Base-by-base conservation (phyloP, 116 monocot genomes). In the Cymodocea nodosa region DNA sequence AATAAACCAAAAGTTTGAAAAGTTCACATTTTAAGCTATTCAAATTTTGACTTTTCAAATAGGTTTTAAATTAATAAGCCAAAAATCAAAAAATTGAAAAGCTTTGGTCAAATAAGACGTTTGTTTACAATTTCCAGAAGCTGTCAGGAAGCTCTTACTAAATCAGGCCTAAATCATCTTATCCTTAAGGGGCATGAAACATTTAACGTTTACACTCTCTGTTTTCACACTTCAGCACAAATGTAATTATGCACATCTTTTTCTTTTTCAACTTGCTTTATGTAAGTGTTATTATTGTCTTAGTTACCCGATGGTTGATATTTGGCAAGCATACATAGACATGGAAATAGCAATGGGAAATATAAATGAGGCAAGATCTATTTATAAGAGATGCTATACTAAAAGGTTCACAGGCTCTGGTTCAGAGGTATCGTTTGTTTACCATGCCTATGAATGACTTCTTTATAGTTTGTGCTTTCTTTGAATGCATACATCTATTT, bases 341-440 rank as follows among this genome's bases (percentile, higher is more conserved):
- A 89, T 98, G 92, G 89, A 92, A 70, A 77, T 77, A 70, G 75
- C 75, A 74, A 66, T 82, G 69, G 84, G 82, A 23, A 73, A 92
- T 74, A 76, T 89, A 75, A 81, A 75, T 74, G 92, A 92, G 64
- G 92, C 98, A 39, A 84, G 98, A 74, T 80, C 86, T 56, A 85
- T 98, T 76, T 98, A 98, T 64, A 98, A 80, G 77, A 82, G 92
- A 72, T 89, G 98, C 69, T 98, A 98, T 68, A 84, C 71, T 64
- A 98, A 84, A 70, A 83, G 82, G 60, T 86, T 98, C 58, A 2
- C 24, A 4, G 98, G 86, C 56, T 74, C 78, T 44, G 92, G 98
- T 35, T 98, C 98, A 20, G 98, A 98, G 89, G 98, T 98, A 51
- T 25, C 15, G 0, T 64, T 66, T 37, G 3, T 62, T 7, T 16